phyloP scores from a whole-genome alignment of 2,329 filamentous ascomycete species.

The Aureobasidium melanogenum region DNA sequence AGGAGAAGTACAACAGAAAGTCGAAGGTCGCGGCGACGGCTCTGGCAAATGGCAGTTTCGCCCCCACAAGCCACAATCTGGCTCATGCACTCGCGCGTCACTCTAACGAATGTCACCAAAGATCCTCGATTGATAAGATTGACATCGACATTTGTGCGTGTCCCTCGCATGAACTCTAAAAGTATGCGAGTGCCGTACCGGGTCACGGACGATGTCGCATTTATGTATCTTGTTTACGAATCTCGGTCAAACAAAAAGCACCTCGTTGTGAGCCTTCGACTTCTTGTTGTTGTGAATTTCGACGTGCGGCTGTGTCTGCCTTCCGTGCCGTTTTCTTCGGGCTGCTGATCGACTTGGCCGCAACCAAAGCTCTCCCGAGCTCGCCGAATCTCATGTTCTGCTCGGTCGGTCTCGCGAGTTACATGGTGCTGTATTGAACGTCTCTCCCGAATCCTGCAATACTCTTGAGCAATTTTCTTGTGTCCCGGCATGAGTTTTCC shows the following conservation, averaged over 20 bases:
- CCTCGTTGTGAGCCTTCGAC: too few species aligned
- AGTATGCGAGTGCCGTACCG: too few species aligned
- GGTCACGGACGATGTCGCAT: too few species aligned
- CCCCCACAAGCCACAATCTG: background rate
- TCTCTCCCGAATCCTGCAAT: background rate
- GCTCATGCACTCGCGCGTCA: too few species aligned
- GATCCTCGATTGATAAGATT: conserved; percentile 14
- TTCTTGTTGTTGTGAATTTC: background rate
- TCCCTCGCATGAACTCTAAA: background rate
- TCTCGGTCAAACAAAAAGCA: too few species aligned
- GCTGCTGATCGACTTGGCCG: background rate
- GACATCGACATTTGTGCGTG: too few species aligned
- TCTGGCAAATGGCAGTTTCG: background rate
- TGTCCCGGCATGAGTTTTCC: background rate
- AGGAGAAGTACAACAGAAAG: background rate
- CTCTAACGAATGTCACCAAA: background rate
- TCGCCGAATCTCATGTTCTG: background rate
- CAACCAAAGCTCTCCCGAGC: background rate
- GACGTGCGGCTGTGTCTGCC: background rate
- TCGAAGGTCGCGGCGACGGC: background rate
- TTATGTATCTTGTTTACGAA: too few species aligned
- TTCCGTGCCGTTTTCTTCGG: background rate
- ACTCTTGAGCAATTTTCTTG: too few species aligned
- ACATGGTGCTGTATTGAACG: background rate
- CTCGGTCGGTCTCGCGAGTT: background rate